phyloP scores from a whole-genome alignment of 2,329 filamentous ascomycete genomes.

The Orbilia blumenaviensis region DNA sequence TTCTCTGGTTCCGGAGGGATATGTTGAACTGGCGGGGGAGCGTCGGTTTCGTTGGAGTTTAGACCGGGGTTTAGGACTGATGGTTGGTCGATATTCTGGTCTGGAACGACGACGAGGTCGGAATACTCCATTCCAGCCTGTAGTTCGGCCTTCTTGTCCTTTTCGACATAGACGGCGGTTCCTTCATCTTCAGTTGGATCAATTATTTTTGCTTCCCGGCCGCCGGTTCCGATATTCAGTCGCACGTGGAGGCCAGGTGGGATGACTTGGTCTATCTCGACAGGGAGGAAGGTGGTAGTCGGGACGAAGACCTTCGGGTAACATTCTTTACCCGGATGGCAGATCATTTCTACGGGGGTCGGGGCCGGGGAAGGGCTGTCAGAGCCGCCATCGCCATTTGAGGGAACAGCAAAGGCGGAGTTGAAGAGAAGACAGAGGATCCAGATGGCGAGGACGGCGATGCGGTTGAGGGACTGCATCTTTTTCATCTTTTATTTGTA shows the following conservation, averaged over 20 bases:
- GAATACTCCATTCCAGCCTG: conserved; percentile 58
- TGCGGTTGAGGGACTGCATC: conserved; percentile 39
- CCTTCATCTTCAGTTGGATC: conserved; percentile 66
- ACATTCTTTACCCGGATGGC: conserved; percentile 68
- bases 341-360: conserved; percentile 67
- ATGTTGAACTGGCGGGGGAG: conserved; percentile 41
- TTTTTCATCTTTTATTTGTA: conserved; percentile 5
- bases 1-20: conserved; percentile 63
- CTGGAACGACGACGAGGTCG: conserved; percentile 68
- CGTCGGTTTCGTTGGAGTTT: conserved; percentile 41
- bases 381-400: neutral
- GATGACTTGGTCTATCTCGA: conserved; percentile 72
- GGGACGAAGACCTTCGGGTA: conserved; percentile 73
- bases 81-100: conserved; percentile 58
- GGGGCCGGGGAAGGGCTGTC: neutral
- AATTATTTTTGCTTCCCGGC: conserved; percentile 74
- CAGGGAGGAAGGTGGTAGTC: conserved; percentile 71
- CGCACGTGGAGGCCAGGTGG: conserved; percentile 73
- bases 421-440: conserved; percentile 47
- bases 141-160: conserved; percentile 21
- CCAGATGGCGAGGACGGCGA: conserved; percentile 34
- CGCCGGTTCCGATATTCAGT: conserved; percentile 71
- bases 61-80: conserved; percentile 37
- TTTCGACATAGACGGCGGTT: conserved; percentile 48
- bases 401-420: conserved; percentile 22